Conservation (phyloP, 2,329 filamentous ascomycete species). For the Ceratocystis destructans region DNA sequence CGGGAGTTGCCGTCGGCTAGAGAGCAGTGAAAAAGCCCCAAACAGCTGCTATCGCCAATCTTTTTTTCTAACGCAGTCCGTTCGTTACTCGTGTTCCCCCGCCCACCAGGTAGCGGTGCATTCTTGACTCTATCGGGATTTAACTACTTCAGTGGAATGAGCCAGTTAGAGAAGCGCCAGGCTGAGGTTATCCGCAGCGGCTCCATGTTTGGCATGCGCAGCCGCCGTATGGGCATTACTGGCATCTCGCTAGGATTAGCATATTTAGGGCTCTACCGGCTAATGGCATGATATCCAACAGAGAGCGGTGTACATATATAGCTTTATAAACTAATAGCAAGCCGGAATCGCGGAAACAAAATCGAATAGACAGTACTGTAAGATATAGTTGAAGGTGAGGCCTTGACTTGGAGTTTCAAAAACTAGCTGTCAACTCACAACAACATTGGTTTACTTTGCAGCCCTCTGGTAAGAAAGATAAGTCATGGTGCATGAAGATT, state of each 20-base stretch:
- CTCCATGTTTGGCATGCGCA: slow-evolving; percentile 58
- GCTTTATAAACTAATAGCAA: too few relatives aligned
- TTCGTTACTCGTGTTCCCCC: neutral
- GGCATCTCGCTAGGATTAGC: slow-evolving; percentile 53
- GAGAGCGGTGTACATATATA: too few relatives aligned
- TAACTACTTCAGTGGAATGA: slow-evolving; percentile 62
- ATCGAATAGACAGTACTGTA: too few relatives aligned
- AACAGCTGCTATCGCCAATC: neutral
- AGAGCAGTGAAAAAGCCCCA: neutral
- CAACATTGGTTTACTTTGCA: too few relatives aligned
- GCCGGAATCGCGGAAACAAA: too few relatives aligned
- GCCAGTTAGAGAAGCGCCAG: slow-evolving; percentile 53
- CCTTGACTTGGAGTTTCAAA: neutral
- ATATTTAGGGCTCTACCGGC: slow-evolving; percentile 56
- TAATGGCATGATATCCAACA: slow-evolving; percentile 8
- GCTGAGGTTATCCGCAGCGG: slow-evolving; percentile 53
- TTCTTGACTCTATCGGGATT: slow-evolving; percentile 65
- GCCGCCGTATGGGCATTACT: slow-evolving; percentile 52
- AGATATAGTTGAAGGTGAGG: neutral
- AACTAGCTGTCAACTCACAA: too few relatives aligned
- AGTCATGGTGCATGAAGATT: too few relatives aligned
- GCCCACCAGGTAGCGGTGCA: slow-evolving; percentile 49
- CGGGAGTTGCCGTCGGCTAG: neutral
- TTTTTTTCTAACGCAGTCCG: slow-evolving; percentile 12
- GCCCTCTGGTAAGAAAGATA: too few relatives aligned